phyloP scores from a whole-genome alignment of 23 red algal genomes.

The Gracilaria vermiculophylla region DNA sequence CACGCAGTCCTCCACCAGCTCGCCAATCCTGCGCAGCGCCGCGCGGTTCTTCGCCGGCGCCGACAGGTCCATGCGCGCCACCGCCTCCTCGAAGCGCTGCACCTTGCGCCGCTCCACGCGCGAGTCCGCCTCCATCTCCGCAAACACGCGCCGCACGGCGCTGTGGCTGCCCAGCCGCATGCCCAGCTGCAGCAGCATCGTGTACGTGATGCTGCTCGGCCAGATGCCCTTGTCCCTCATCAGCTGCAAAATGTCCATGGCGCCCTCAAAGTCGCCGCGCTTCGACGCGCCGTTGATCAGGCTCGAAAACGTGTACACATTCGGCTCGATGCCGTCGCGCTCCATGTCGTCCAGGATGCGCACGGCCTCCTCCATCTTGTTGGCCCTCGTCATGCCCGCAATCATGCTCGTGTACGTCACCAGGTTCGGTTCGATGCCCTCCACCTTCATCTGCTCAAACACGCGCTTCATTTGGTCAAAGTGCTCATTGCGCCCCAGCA shows the following conservation, averaged over 20 bases:
- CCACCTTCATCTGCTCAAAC: slow-evolving; percentile 43
- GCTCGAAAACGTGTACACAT: slow-evolving; percentile 78
- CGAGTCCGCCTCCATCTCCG: neutral
- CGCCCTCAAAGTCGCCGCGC: slow-evolving; percentile 31
- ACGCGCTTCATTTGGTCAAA: slow-evolving; percentile 31
- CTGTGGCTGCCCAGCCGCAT: neutral
- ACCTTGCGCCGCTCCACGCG: neutral
- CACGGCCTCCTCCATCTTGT: slow-evolving; percentile 36
- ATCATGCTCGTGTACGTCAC: slow-evolving; percentile 68
- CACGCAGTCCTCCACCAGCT: slow-evolving; percentile 13
- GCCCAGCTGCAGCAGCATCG: slow-evolving; percentile 52
- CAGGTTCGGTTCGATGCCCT: slow-evolving; percentile 61
- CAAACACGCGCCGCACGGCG: neutral
- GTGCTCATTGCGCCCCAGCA: slow-evolving; percentile 49
- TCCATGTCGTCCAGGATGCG: slow-evolving; percentile 39
- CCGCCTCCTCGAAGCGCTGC: neutral
- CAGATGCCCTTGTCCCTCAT: slow-evolving; percentile 51
- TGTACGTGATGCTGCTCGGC: slow-evolving; percentile 50
- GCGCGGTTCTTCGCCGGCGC: neutral
- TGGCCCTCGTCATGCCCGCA: slow-evolving; percentile 32
- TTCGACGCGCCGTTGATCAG: slow-evolving; percentile 57
- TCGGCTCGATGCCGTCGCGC: slow-evolving; percentile 38
- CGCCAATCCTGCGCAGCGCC: neutral
- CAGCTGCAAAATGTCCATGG: slow-evolving; percentile 19
- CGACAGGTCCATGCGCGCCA: neutral